Evolutionary conservation across 805 yeast genomes (phyloP).

Genomic region (Schwanniomyces yamadae): DNA sequence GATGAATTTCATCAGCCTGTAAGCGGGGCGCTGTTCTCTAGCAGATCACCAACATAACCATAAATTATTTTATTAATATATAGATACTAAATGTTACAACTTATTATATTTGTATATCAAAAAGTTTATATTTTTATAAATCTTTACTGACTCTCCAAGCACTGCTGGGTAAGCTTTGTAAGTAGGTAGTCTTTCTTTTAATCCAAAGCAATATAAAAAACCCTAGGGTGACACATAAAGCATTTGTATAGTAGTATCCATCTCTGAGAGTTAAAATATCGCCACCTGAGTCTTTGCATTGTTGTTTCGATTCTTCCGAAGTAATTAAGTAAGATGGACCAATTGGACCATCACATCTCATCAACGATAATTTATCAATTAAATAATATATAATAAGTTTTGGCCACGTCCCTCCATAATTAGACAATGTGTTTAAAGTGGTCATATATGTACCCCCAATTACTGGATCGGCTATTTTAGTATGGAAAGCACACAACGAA

Average conservation of each 20-base stretch:
- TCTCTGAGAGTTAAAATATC: conserved; percentile 55
- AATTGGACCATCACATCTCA: conserved; percentile 49
- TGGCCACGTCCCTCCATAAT: conserved; percentile 98
- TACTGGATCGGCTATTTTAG: conserved; percentile 89
- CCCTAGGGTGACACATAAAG: conserved; percentile 70
- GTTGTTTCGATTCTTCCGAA: conserved; percentile 40
- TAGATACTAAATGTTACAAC: not conserved
- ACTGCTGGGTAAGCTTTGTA: conserved; percentile 71
- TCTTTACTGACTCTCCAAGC: conserved; percentile 66
- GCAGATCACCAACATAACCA: not conserved
- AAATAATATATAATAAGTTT: conserved; percentile 71
- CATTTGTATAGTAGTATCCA: conserved; percentile 81
- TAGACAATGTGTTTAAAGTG: conserved; percentile 84
- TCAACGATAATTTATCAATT: conserved; percentile 74
- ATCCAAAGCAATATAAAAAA: conserved; percentile 66
- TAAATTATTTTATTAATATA: not conserved
- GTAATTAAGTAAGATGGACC: conserved; percentile 11
- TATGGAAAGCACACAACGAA: conserved; percentile 90
- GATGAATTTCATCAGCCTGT: conserved; percentile 25
- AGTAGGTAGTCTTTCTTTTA: conserved; percentile 53
- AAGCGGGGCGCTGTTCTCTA: conserved; percentile 8
- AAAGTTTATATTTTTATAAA: conserved; percentile 3
- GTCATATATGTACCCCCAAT: conserved; percentile 99
- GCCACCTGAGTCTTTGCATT: conserved; percentile 59
- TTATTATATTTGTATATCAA: not conserved